Base-by-base conservation (phyloP, 2,329 filamentous ascomycete species). In the Fusarium poae region DNA sequence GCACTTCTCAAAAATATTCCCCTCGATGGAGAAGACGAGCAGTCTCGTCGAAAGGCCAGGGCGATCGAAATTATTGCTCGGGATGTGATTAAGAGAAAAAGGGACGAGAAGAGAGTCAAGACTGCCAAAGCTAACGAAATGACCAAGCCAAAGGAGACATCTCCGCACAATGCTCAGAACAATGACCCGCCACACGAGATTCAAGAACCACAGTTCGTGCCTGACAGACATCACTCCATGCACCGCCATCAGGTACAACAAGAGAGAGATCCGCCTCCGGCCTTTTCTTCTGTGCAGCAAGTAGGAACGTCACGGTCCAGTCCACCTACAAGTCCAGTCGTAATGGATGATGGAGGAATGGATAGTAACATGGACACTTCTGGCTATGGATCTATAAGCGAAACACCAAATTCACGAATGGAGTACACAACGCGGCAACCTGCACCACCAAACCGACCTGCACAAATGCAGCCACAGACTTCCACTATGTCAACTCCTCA, bases 61-160 rank as follows among this genome's bases (percentile, higher is more conserved):
- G 91, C 91, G 2, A 77, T 94, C 46, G 91, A 94, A 65, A 83
- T 91, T 0, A 80, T 96, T 5, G 91, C 91, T 53, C 85, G 89
- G 52, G 92, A 95, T 78, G 90, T 93, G 20, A 90, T 92, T 85
- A 94, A 94, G 79, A 85, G 92, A 48, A 83, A 91, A 54, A 86
- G 90, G 35, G 90, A 93, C 72, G 89, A 92, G 67, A 86, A 87
- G 20, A 39, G 67, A 27, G 37, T 35, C 9, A 51, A 65, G 35
- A 21, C 13, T 30, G 43, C 9, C 4, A 61, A 50, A 62, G 82
- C 82, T 1, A 88, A 86, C 68, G 83, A 84, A 57, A 82, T 88
- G 72, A 80, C 83, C 10, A 70, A 49, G 12, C 58, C 48, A 12
- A 62, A 64, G 3, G 58, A 66, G 21, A 12, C 43, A 8, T 10